A percentile compares a stretch with the other conserved stretches of the same genome.
Conservation (phyloP, 1,284 basidiomycete species). For the Ceratobasidium sp. region DNA sequence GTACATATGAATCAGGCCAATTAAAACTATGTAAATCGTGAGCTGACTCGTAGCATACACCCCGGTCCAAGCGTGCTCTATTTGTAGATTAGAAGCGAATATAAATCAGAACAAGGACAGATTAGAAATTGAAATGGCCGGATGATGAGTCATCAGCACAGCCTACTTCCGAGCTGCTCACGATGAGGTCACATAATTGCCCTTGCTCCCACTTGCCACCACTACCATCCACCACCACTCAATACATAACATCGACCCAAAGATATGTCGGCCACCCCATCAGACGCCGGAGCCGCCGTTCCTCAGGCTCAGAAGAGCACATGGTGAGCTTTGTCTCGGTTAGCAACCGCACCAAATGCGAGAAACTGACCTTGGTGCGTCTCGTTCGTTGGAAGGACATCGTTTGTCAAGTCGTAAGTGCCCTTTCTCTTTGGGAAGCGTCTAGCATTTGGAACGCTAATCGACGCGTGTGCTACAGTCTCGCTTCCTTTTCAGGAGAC, state of each 20-base stretch:
- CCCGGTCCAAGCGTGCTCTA: not conserved
- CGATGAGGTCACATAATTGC: conserved; percentile 36
- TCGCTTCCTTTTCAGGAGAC: conserved; percentile 89
- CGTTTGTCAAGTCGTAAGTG: conserved; percentile 82
- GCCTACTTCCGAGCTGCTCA: not conserved
- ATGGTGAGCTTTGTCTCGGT: conserved; percentile 58
- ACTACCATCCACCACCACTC: conserved; percentile 22
- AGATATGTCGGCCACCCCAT: conserved; percentile 26
- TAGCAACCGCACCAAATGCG: no score
- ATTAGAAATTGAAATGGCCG: not conserved
- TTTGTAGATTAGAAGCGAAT: not conserved
- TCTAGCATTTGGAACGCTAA: conserved; percentile 36
- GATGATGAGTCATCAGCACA: conserved; percentile 32
- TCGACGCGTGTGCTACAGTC: no score
- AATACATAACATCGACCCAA: not conserved
- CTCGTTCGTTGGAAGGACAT: conserved; percentile 53
- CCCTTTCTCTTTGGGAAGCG: conserved; percentile 33
- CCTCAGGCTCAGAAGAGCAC: conserved; percentile 76
- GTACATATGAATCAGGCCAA: conserved; percentile 64
- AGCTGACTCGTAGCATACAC: not conserved
- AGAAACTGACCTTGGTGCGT: not conserved
- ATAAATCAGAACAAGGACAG: no score
- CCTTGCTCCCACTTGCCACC: conserved; percentile 39
- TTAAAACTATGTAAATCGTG: not conserved
- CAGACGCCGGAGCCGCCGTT: conserved; percentile 59